phyloP scores from a whole-genome alignment of 805 yeast genomes.

The Cyberlindnera petersonii region DNA sequence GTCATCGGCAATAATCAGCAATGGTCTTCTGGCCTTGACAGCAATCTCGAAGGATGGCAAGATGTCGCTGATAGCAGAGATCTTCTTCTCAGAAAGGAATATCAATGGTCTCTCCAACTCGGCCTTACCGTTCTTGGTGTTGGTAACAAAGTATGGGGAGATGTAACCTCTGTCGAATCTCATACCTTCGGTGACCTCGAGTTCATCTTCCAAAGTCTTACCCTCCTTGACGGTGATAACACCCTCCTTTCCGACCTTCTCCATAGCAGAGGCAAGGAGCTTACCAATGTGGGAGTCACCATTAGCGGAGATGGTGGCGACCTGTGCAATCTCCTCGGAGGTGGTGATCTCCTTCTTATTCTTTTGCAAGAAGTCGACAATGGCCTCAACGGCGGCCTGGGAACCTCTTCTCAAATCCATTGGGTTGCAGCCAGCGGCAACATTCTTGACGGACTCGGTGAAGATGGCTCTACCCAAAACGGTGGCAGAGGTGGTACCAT shows the following conservation, averaged over 20 bases:
- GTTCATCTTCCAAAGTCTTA: conserved; percentile 93
- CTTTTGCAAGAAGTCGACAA: conserved; percentile 77
- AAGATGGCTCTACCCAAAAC: conserved; percentile 94
- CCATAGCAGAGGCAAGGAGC: conserved; percentile 95
- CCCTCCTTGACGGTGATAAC: conserved; percentile 98
- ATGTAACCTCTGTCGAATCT: conserved; percentile 98
- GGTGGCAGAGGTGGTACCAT: conserved; percentile 98
- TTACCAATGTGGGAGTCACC: conserved; percentile 94
- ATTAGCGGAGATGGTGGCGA: conserved; percentile 97
- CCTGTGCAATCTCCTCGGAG: conserved; percentile 95
- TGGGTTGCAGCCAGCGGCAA: conserved; percentile 99
- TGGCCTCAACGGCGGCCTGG: conserved; percentile 96
- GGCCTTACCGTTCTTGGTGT: conserved; percentile 83
- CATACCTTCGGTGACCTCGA: conserved; percentile 99
- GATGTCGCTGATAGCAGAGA: conserved; percentile 81
- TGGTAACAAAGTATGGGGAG: conserved; percentile 94
- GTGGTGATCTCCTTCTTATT: conserved; percentile 97
- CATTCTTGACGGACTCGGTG: conserved; percentile 95
- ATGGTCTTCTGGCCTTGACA: conserved; percentile 91
- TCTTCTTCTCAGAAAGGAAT: conserved; percentile 84
- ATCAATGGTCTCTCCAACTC: conserved; percentile 94
- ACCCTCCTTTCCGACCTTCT: conserved; percentile 99
- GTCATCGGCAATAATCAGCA: conserved; percentile 93
- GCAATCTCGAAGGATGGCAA: conserved; percentile 93
- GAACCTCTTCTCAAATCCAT: conserved; percentile 99